Base-by-base conservation (phyloP, 2,329 filamentous ascomycete species). In the Diaporthe australafricana region DNA sequence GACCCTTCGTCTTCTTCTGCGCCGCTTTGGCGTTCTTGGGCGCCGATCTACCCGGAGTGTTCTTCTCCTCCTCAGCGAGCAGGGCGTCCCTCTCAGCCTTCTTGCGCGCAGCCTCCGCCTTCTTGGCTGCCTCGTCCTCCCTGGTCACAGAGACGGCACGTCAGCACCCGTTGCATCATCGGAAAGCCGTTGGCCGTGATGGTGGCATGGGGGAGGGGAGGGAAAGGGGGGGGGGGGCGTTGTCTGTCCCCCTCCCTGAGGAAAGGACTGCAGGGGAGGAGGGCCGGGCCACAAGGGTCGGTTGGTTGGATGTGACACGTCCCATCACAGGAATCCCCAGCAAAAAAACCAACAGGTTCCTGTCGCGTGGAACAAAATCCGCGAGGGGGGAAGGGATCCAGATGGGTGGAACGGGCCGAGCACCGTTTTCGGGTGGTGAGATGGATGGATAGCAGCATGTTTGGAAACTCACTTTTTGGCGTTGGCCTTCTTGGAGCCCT, bases 31-130 rank as follows among this genome's bases (percentile, higher is more conserved):
- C 83, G 76, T 92, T 91, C 83, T 94, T 94, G 68, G 90, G 88
- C 35, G 86, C 86, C 27, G 87, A 82, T 76, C 90, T 86, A 78
- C 89, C 83, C 77, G 88, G 84, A 70, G 89, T 80, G 77, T 77
- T 87, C 74, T 89, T 92, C 80, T 98, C 96, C 83, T 99, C 96
- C 79, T 93, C 95, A 71, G 91, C 92, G 47, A 95, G 84, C 30
- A 95, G 85, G 14, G 95, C 94, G 1, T 97, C 95, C 63, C 93
- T 93, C 81, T 98, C 96, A 66, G 95, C 96, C 84, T 98, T 98
- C 84, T 98, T 97, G 70, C 92, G 91, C 2, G 93, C 93, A 70
- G 87, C 89, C 79, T 97, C 94, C 70, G 92, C 93, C 77, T 93
- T 95, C 84, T 96, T 97, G 63, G 91, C 91, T 63, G 93, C 93